Base-by-base conservation (phyloP, 768 basidiomycete species). In the Tricholoma matsutake region DNA sequence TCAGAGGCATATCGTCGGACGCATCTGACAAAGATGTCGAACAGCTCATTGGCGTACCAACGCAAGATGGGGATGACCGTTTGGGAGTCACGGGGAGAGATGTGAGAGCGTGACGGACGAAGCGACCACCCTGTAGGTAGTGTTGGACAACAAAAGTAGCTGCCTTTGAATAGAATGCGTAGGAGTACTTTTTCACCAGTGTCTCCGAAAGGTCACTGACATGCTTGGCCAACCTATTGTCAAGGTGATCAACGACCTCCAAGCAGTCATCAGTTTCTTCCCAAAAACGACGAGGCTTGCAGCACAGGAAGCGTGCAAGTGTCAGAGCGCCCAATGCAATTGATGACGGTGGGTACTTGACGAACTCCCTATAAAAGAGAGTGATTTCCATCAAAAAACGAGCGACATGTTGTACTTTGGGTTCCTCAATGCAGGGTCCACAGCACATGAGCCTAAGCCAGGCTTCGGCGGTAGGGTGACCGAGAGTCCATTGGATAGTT, bases 301-400 rank as follows among this genome's bases (percentile, higher is more conserved):
- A 89, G 67, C 94, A 93, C 54, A 98, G 83, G 78, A 85, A 92
- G 55, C 95, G 86, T 4, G 97, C 92, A 51, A 98, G 84, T 5
- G 92, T 89, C 65, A 98, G 79, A 20, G 95, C 85, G 54, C 91
- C 97, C n/a, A 87, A 77, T 34, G 97, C 96, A 70, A 98, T 89
- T 43, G 91, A 84, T 1, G 92, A 96, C 2, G 96, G 88, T 7
- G 86, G 78, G 71, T 86, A 91, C 68, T 87, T 87, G 75, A 97
- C 81, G 75, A 96, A 98, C 72, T 98, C 97, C 61, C 94, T 88
- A 75, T 98, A 91, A 80, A 98, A 98, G 56, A 99, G 86, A 31
- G 97, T 98, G 69, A 98, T 94, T 76, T 99, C 97, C 97, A 99
- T 99, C 72, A 98, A 76, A 81, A 98, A 99, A 54, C 97, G 88